These are phyloP conservation scores for Sungouiozyma intestinalis DNA, from an alignment of 805 yeast species.

Conservation along the genomic window DNA sequence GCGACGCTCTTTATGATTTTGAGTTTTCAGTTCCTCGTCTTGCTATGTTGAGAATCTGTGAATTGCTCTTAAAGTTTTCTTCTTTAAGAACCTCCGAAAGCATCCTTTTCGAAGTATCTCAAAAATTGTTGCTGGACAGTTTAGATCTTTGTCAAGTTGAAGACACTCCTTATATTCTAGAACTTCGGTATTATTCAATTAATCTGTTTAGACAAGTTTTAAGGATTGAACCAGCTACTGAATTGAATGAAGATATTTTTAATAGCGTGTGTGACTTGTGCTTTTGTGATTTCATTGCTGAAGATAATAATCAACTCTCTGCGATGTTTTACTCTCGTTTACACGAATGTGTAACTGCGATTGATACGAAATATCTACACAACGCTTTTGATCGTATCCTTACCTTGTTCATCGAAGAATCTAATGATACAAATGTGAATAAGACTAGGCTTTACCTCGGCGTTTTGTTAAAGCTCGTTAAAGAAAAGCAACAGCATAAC, in stretches of 20 bases:
- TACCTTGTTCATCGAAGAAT: conserved; percentile 3
- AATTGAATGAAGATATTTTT: conserved; percentile 26
- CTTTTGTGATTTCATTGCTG: conserved; percentile 21
- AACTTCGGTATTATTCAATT: conserved; percentile 39
- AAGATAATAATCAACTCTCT: conserved; percentile 23
- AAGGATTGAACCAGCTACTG: conserved; percentile 23
- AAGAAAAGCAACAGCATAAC: conserved; percentile 42
- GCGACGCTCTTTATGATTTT: conserved; percentile 49
- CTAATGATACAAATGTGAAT: conserved; percentile 14
- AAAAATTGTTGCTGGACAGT: conserved; percentile 31
- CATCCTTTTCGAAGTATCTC: conserved; percentile 35
- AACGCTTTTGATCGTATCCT: neutral
- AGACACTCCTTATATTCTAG: conserved; percentile 27
- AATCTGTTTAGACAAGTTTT: conserved; percentile 31
- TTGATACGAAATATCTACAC: neutral
- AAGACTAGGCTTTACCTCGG: conserved; percentile 37
- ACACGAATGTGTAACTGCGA: conserved; percentile 6
- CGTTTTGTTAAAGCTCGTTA: conserved; percentile 34
- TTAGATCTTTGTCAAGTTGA: conserved; percentile 27
- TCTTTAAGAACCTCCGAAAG: conserved; percentile 31
- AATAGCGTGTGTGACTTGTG: conserved; percentile 38
- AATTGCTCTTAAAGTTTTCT: conserved; percentile 18
- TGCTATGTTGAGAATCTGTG: conserved; percentile 39
- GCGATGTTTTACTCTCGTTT: conserved; percentile 22
- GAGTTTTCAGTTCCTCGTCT: conserved; percentile 43